Conservation (phyloP, 2,329 filamentous ascomycete species). For the Aspergillus candidus region DNA sequence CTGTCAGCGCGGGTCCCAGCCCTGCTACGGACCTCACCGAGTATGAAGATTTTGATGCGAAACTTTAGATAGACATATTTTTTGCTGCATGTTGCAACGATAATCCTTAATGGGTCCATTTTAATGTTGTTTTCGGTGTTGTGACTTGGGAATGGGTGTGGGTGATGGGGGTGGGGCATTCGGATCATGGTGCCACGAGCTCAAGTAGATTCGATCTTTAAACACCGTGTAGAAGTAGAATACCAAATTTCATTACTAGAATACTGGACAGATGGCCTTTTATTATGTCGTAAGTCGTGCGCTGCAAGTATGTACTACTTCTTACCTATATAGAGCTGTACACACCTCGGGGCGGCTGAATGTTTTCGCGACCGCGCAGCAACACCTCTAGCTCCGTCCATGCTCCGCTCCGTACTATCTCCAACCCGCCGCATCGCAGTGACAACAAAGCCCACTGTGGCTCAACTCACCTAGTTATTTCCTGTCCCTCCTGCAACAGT, state of each 20-base stretch:
- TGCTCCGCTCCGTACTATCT: neutral
- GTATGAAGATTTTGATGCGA: constrained; percentile 79
- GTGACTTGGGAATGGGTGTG: neutral
- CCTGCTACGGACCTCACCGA: constrained; percentile 70
- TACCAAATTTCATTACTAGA: no score
- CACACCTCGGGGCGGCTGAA: constrained; percentile 21
- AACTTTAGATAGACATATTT: constrained; percentile 51
- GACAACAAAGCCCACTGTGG: no score
- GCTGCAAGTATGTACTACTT: no score
- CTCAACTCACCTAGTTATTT: no score
- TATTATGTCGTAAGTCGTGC: no score
- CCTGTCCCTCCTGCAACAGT: neutral
- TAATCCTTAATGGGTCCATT: neutral
- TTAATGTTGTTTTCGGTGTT: neutral
- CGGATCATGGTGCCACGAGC: no score
- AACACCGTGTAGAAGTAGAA: no score
- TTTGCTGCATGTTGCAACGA: neutral
- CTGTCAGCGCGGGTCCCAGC: constrained; percentile 64
- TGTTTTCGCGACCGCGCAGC: constrained; percentile 18
- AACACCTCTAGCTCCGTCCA: neutral
- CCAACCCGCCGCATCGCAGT: no score
- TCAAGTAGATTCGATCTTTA: no score
- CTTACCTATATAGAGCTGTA: no score
- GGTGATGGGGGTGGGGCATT: neutral
- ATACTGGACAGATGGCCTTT: no score